phyloP scores from a whole-genome alignment of 352 stramenopile species.

The Blastocystis sp. region DNA sequence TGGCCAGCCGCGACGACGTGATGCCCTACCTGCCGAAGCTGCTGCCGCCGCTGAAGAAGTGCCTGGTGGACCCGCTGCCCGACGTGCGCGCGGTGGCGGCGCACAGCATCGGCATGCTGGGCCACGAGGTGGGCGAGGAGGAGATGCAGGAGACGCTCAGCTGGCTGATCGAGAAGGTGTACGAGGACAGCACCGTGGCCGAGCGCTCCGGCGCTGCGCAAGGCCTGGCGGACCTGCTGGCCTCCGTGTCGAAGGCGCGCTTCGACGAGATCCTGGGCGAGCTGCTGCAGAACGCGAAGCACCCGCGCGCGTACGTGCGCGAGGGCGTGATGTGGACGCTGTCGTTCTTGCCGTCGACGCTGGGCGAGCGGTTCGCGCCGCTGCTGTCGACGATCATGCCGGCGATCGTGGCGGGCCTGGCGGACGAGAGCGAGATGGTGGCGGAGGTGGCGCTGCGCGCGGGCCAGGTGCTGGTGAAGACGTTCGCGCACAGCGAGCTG shows the following conservation, averaged over 20 bases:
- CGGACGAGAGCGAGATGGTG: constrained; percentile 94
- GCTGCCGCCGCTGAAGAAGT: constrained; percentile 88
- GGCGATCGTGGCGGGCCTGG: constrained; percentile 91
- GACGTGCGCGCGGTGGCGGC: constrained; percentile 88
- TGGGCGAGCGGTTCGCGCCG: constrained; percentile 80
- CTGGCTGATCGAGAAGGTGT: constrained; percentile 93
- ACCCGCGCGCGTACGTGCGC: constrained; percentile 88
- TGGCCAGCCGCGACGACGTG: constrained; percentile 94
- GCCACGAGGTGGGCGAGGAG: constrained; percentile 89
- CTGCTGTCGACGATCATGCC: constrained; percentile 90
- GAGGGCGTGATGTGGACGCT: constrained; percentile 98
- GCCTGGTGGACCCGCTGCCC: constrained; percentile 85
- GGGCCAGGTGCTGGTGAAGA: constrained; percentile 93
- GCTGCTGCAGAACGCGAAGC: constrained; percentile 88
- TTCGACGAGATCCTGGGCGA: constrained; percentile 75
- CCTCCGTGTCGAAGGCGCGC: constrained; percentile 80
- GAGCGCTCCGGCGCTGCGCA: constrained; percentile 95
- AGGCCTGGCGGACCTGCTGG: constrained; percentile 91
- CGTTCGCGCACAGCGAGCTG: constrained; percentile 90
- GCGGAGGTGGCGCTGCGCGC: constrained; percentile 93
- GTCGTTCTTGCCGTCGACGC: constrained; percentile 88
- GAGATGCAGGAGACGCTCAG: constrained; percentile 89
- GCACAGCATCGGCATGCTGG: constrained; percentile 89
- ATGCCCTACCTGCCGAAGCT: constrained; percentile 94
- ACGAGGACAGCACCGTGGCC: constrained; percentile 87